phyloP scores from a whole-genome alignment of 2,329 filamentous ascomycete genomes.

The Pseudogymnoascus sp. region DNA sequence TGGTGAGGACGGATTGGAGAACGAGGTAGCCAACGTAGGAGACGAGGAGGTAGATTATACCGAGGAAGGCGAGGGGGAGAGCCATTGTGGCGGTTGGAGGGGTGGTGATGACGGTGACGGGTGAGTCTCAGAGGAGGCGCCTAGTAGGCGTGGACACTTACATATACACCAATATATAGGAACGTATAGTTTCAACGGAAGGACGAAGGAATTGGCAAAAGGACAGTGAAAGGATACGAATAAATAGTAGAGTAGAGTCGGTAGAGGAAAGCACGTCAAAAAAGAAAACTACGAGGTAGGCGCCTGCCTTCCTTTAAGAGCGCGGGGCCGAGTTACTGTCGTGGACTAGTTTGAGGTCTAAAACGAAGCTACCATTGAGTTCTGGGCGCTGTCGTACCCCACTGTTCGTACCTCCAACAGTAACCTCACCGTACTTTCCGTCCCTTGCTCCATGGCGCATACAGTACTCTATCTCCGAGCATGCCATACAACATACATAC shows the following conservation, averaged over 20 bases:
- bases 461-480: neutral
- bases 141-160: neutral
- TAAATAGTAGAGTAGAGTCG: neutral
- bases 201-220: neutral
- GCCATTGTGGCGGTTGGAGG: constrained; percentile 8
- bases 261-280: neutral
- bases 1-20: constrained; percentile 12
- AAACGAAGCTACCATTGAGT: neutral
- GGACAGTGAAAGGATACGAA: neutral
- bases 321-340: neutral
- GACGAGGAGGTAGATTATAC: constrained; percentile 9
- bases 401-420: neutral
- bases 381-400: neutral
- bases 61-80: constrained; percentile 3
- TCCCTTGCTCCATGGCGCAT: neutral
- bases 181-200: neutral
- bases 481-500: neutral
- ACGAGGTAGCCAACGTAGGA: constrained; percentile 17
- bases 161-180: neutral
- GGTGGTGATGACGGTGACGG: neutral
- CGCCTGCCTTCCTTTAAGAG: neutral
- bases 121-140: neutral
- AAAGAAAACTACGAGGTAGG: neutral
- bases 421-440: neutral
- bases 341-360: neutral